Conservation (phyloP, 179 eudicot species). For the Amaranthus tricolor region DNA sequence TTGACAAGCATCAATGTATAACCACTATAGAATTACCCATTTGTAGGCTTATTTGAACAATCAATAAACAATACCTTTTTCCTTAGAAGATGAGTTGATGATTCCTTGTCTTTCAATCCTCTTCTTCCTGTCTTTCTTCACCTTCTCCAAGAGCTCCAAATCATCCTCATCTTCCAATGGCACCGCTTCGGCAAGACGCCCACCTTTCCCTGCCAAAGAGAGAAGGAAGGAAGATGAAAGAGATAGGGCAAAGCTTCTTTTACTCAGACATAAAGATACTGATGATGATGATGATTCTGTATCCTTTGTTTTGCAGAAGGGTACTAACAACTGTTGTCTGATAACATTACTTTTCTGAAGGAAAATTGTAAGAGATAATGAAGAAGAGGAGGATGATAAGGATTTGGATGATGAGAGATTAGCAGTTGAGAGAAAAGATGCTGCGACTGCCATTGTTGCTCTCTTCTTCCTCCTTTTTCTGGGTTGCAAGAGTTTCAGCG, state of each 20-base stretch:
- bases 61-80: constrained; percentile 49
- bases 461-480: constrained; percentile 1
- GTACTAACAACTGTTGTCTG: constrained; percentile 15
- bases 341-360: constrained; percentile 30
- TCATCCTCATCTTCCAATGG: constrained; percentile 94
- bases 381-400: constrained; percentile 1
- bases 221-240: constrained; percentile 48
- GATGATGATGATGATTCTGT: constrained; percentile 13
- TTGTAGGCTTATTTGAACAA: not conserved
- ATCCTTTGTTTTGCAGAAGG: constrained; percentile 39
- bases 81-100: constrained; percentile 64
- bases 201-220: constrained; percentile 36
- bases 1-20: too few relatives aligned
- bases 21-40: too few relatives aligned
- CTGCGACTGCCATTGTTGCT: constrained; percentile 49
- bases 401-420: constrained; percentile 27
- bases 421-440: constrained; percentile 50
- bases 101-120: constrained; percentile 80
- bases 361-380: constrained; percentile 20
- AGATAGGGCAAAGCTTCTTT: constrained; percentile 54
- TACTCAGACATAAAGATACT: constrained; percentile 28
- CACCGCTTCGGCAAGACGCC: constrained; percentile 49
- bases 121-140: constrained; percentile 85
- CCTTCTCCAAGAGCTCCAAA: constrained; percentile 82
- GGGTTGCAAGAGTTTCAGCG: not conserved